Evolutionary conservation across 176 grass and related monocot species (phyloP), one percentile per base, ranked within the genome.

Genomic region (Themeda triandra): DNA sequence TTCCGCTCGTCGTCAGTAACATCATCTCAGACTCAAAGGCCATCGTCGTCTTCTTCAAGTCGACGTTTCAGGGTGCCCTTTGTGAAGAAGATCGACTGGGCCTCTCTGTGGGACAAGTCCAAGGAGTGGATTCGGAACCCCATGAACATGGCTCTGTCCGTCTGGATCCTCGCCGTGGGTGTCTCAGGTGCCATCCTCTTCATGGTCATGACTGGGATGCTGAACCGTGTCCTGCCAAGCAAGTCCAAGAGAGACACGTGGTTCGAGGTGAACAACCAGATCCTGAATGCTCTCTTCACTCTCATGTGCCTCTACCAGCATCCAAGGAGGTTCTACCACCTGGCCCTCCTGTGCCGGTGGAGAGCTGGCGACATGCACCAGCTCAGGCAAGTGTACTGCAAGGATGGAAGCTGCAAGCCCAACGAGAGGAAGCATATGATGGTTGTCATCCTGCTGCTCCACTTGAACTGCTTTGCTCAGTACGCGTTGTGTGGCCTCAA

Each of bases 231-330:
- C 3, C 24, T 97, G 53, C 79, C 82, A 2, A 85, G 9, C 11
- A 97, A 94, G 42, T 3, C 87, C 2, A 79, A 88, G 37, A 28
- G 87, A 28, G 66, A 94, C 62, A 79, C 87, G 0, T 97, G 91
- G 91, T 94, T 92, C 2, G 94, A 97, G 51, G 94, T 92, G 2
- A 97, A 82, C 70, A 97, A 97, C 39, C 94, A 97, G 85, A 94
- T 97, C 46, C 71, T 97, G 27, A 97, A 97, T 2, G 94, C 94
- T 0, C 35, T 97, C 10, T 97, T 97, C 5, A 94, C 94, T 9
- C 66, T 94, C 4, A 97, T 97, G 91, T 94, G 94, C 67, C 80
- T 97, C 1, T 90, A 76, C 49, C 89, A 94, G 28, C 94, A 97
- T 13, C 94, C 94, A 0, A 86, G 91, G 45, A 66, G 91, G 10